phyloP scores from a whole-genome alignment of 768 basidiomycete species.

The Pholiota microspora region DNA sequence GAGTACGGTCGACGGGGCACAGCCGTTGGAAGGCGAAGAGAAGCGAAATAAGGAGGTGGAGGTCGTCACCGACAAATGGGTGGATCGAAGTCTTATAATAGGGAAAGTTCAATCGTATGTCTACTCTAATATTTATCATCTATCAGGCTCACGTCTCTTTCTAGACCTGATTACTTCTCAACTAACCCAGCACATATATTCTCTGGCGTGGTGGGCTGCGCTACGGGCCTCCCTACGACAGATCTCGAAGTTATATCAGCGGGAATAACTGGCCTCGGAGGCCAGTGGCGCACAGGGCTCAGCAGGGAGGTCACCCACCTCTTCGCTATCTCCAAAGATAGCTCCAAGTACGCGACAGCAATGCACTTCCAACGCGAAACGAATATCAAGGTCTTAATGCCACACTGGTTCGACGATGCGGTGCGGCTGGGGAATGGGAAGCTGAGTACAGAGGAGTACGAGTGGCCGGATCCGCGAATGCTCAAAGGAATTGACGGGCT shows the following conservation, averaged over 20 bases:
- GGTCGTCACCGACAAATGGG: slow-evolving; percentile 51
- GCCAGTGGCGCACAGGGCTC: slow-evolving; percentile 74
- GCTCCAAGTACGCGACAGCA: slow-evolving; percentile 50
- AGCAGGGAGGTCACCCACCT: slow-evolving; percentile 89
- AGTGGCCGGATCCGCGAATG: slow-evolving; percentile 72
- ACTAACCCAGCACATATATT: slow-evolving; percentile 77
- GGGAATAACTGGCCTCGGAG: slow-evolving; percentile 74
- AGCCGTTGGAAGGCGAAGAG: slow-evolving; percentile 16
- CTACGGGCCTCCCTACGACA: slow-evolving; percentile 51
- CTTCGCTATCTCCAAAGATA: slow-evolving; percentile 55
- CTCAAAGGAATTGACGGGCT: slow-evolving; percentile 22
- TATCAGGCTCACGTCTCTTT: not conserved
- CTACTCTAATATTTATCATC: not conserved
- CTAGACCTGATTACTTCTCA: slow-evolving; percentile 63
- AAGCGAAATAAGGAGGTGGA: slow-evolving; percentile 29
- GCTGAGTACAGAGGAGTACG: slow-evolving; percentile 54
- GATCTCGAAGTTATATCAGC: slow-evolving; percentile 76
- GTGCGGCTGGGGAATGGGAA: slow-evolving; percentile 52
- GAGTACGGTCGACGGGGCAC: slow-evolving; percentile 32
- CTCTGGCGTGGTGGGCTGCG: slow-evolving; percentile 77
- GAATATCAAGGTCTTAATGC: slow-evolving; percentile 69
- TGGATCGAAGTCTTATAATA: slow-evolving; percentile 61
- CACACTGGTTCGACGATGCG: slow-evolving; percentile 90
- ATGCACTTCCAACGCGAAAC: slow-evolving; percentile 60
- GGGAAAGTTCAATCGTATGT: slow-evolving; percentile 58